Evolutionary conservation across 2,329 filamentous ascomycete species (phyloP), one percentile per base, ranked within the genome.

Genomic region (Harringtonia lauricola): DNA sequence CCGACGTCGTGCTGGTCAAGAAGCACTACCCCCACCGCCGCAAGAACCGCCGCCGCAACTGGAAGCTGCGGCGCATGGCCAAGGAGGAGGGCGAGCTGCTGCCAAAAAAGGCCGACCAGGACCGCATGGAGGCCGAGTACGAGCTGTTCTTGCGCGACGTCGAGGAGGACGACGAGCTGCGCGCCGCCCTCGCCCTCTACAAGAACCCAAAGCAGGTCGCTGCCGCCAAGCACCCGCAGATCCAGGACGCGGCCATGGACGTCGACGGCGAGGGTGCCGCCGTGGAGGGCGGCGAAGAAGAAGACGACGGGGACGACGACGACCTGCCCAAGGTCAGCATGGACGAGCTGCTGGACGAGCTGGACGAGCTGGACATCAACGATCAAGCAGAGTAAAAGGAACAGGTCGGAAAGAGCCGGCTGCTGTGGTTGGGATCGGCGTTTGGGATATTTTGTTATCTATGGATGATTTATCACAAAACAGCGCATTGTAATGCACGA

Each of bases 91-190:
- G 84, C 52, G 90, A 95, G 52, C 73, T 94, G 61, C 66, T 89
- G 51, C 86, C 86, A 30, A 82, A 86, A 69, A 87, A 95, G 66
- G 72, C 86, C 47, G 89, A 96, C 59, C 84, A 90, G 59, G 86
- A 89, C 47, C 79, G 81, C 50, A 79, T 94, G 69, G 89, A 96
- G 59, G 77, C 82, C 52, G 92, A 98, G 64, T 98, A 94, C 65
- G 92, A 98, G 68, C 79, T 89, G 76, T 98, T 98, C 78, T 68
- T 98, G 70, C 82, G 84, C 37, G 92, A 98, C 62, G 86, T 98
- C 12, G 94, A 98, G 65, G 89, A 96, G 60, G 92, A 98, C 60
- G 75, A 84, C 42, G 92, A 98, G 57, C 71, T 95, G 52, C 74
- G 92, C 44, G 76, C 81, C 36, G 88, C 87, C 1, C 68, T 98